Base-by-base conservation (phyloP, 441 rosid genomes). In the Populus hybrid region DNA sequence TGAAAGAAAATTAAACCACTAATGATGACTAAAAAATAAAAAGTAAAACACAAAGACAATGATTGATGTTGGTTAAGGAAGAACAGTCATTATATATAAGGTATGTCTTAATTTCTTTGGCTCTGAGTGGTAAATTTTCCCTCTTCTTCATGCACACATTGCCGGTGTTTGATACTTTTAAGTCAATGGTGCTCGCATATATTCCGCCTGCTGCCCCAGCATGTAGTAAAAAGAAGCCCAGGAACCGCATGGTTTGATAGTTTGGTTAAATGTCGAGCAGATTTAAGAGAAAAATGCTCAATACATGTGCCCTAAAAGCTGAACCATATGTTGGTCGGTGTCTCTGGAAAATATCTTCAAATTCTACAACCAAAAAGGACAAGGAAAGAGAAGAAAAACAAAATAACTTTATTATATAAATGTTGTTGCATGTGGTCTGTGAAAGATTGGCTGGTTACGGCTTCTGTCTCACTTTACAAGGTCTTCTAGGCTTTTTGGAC, bases 241-340 rank as follows among this genome's bases (percentile, higher is more conserved):
- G 40, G 71, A 69, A 30, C 67, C 67, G 38, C 69, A 67, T 46
- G 30, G 23, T 28, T 28, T 28, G 16, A 57, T 30, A 69, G 67
- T 78, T 81, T 74, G 84, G 82, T 66, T 77, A 85, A 71, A 81
- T 80, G 75, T 79, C 67, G 76, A 83, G 78, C 74, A 84, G 82
- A 75, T 76, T 73, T 77, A 80, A 80, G 84, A 78, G 75, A 30
- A 71, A 85, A 85, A 82, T 72, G 77, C 80, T 70, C 65, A 64
- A 74, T 66, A 6, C 83, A 84, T 91, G 93, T 84, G 89, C 90
- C 94, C 94, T 81, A 83, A 91, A 91, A 90, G 93, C 89, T 84
- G 78, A 85, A 90, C 89, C 91, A 81, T 77, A 83, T 89, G 88
- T 82, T 86, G 87, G 88, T 87, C 87, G 85, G 87, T 83, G 91